A percentile compares a stretch with the other conserved stretches of the same genome.
Evolutionary conservation across 495 filamentous ascomycete genomes (phyloP).

Genomic region (Penicillium taxi): DNA sequence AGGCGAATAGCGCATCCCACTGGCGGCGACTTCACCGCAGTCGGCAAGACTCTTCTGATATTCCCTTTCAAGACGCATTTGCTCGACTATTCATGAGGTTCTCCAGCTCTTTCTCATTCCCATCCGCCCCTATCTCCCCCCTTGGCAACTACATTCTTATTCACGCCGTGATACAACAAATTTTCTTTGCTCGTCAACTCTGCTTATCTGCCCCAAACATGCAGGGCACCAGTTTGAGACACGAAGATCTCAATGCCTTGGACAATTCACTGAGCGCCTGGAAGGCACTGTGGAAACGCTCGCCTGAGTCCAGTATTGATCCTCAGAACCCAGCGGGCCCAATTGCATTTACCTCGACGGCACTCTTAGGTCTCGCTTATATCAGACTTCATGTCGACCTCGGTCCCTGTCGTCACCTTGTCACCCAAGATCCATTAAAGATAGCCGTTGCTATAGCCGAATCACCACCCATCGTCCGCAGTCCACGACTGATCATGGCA

Average conservation of each 20-base stretch:
- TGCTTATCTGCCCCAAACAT: constrained; percentile 39
- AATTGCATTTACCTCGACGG: constrained; percentile 48
- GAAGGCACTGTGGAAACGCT: constrained; percentile 47
- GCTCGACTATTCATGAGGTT: constrained; percentile 38
- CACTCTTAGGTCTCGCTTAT: constrained; percentile 47
- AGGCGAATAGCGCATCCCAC: constrained; percentile 37
- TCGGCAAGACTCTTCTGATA: constrained; percentile 28
- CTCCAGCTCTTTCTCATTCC: constrained; percentile 34
- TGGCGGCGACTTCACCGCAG: constrained; percentile 37
- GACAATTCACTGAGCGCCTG: constrained; percentile 42
- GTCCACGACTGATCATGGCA: constrained; percentile 42
- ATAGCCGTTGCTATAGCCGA: constrained; percentile 35
- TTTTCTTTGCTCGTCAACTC: constrained; percentile 44
- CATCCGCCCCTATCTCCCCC: constrained; percentile 44
- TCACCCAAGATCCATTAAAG: constrained; percentile 40
- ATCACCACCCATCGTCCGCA: constrained; percentile 36
- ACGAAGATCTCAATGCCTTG: constrained; percentile 35
- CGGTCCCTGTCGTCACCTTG: constrained; percentile 39
- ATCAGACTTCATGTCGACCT: constrained; percentile 44
- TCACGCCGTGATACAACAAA: constrained; percentile 46
- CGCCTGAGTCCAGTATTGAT: constrained; percentile 46
- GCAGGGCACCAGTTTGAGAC: constrained; percentile 37
- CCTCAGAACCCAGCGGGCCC: constrained; percentile 46
- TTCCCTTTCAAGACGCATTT: constrained; percentile 44
- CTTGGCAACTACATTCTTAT: constrained; percentile 49